Conservation (phyloP, 768 basidiomycete genomes). For the Russula sp. region DNA sequence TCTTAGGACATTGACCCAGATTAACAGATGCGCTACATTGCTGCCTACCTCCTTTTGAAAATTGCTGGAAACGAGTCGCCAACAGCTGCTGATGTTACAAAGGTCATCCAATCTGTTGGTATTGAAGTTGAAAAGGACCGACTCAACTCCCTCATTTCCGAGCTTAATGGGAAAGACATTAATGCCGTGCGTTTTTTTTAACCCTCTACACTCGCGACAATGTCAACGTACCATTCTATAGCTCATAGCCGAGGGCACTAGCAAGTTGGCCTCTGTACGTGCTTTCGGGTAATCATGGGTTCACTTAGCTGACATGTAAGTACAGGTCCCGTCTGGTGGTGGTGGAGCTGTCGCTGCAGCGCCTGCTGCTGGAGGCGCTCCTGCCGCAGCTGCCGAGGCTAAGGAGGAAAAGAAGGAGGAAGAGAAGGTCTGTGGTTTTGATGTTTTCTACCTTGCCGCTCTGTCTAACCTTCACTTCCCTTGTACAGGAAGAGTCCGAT, state of each 20-base stretch:
- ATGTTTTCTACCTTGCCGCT: slow-evolving; percentile 7
- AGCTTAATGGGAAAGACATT: slow-evolving; percentile 88
- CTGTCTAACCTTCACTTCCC: slow-evolving; percentile 10
- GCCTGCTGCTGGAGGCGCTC: slow-evolving; percentile 53
- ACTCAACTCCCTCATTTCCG: slow-evolving; percentile 77
- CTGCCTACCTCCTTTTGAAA: slow-evolving; percentile 96
- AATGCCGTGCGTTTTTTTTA: slow-evolving; percentile 55
- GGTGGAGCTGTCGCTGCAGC: slow-evolving; percentile 67
- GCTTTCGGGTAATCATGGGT: slow-evolving; percentile 6
- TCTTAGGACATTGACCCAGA: neutral
- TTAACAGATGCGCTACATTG: slow-evolving; percentile 82
- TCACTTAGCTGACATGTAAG: neutral
- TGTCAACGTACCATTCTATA: slow-evolving; percentile 34
- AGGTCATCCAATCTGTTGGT: slow-evolving; percentile 80
- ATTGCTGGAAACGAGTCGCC: slow-evolving; percentile 89
- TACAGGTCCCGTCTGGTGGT: slow-evolving; percentile 88
- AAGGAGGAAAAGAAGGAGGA: slow-evolving; percentile 86
- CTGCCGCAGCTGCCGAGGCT: slow-evolving; percentile 66
- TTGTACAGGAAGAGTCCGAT: slow-evolving; percentile 80
- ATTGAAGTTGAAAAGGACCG: slow-evolving; percentile 85
- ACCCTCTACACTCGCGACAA: neutral
- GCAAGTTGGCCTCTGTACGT: slow-evolving; percentile 91
- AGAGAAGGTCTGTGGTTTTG: slow-evolving; percentile 65
- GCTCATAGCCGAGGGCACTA: slow-evolving; percentile 90
- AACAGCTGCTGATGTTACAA: slow-evolving; percentile 82